These are phyloP conservation scores for Pulchroboletus neoregius DNA, from an alignment of 1,284 basidiomycete species.

Conservation along the genomic window DNA sequence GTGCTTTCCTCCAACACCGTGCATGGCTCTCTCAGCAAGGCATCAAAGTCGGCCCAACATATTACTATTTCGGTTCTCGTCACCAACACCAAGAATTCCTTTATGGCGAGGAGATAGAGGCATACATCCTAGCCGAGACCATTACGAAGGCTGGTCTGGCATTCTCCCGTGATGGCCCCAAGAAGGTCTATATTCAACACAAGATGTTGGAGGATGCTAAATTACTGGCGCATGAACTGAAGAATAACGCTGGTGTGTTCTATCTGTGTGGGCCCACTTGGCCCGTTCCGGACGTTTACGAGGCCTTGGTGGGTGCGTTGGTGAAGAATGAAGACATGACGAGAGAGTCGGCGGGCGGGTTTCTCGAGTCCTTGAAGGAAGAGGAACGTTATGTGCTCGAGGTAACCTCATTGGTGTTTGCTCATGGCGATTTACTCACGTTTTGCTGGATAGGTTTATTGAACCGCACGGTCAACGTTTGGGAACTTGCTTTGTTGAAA, in stretches of 20 bases:
- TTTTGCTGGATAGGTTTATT: conserved; percentile 25
- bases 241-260: conserved; percentile 76
- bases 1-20: conserved; percentile 95
- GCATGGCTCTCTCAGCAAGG: conserved; percentile 79
- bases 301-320: conserved; percentile 82
- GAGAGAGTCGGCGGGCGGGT: conserved; percentile 70
- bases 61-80: conserved; percentile 99
- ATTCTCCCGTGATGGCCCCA: conserved; percentile 90
- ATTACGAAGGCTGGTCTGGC: conserved; percentile 90
- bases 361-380: conserved; percentile 91
- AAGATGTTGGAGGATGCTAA: conserved; percentile 92
- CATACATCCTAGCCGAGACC: conserved; percentile 77
- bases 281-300: conserved; percentile 97
- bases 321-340: conserved; percentile 68
- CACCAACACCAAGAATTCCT: conserved; percentile 94
- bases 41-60: conserved; percentile 81
- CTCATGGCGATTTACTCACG: conserved; percentile 7
- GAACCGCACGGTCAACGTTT: background rate
- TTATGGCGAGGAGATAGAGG: conserved; percentile 90
- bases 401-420: conserved; percentile 46
- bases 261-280: conserved; percentile 98
- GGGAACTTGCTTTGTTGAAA: background rate
- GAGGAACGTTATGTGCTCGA: conserved; percentile 97
- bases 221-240: conserved; percentile 71
- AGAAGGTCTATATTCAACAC: conserved; percentile 98